These are phyloP conservation scores for Aspergillus clavatus DNA, from an alignment of 2,329 filamentous ascomycete species.

Conservation along the genomic window DNA sequence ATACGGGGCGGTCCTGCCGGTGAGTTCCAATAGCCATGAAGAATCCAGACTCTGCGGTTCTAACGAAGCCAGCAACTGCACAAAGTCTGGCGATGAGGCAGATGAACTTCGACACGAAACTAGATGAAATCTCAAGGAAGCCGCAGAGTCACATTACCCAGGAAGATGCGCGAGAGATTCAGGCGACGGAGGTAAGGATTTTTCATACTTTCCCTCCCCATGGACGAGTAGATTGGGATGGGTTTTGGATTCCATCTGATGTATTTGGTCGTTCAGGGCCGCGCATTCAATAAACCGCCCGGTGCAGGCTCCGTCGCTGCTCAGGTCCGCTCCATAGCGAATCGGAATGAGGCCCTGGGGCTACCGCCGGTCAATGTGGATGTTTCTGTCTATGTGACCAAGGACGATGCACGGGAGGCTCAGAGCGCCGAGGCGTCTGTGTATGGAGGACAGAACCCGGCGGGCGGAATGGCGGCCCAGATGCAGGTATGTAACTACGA, in stretches of 20 bases:
- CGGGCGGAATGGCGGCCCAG: slow-evolving; percentile 28
- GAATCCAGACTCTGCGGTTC: not conserved
- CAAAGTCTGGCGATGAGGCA: slow-evolving; percentile 31
- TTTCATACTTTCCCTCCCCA: too few relatives aligned
- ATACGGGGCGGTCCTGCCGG: slow-evolving; percentile 31
- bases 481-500: slow-evolving; percentile 36
- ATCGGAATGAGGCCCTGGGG: slow-evolving; percentile 28
- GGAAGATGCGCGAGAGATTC: slow-evolving; percentile 29
- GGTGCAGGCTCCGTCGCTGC: slow-evolving; percentile 27
- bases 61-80: slow-evolving; percentile 22
- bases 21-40: slow-evolving; percentile 7
- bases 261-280: slow-evolving; percentile 18
- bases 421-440: slow-evolving; percentile 24
- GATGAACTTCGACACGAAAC: slow-evolving; percentile 31
- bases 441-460: slow-evolving; percentile 29
- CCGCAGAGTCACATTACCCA: slow-evolving; percentile 30
- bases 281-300: slow-evolving; percentile 31
- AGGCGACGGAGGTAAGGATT: slow-evolving; percentile 26
- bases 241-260: too few relatives aligned
- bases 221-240: too few relatives aligned
- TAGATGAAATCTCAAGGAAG: slow-evolving; percentile 29
- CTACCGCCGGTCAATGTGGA: slow-evolving; percentile 20
- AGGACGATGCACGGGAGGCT: slow-evolving; percentile 30
- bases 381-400: slow-evolving; percentile 27
- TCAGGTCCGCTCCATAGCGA: slow-evolving; percentile 31